Conservation (phyloP, 2,329 filamentous ascomycete species). For the Ambrosiella xylebori region DNA sequence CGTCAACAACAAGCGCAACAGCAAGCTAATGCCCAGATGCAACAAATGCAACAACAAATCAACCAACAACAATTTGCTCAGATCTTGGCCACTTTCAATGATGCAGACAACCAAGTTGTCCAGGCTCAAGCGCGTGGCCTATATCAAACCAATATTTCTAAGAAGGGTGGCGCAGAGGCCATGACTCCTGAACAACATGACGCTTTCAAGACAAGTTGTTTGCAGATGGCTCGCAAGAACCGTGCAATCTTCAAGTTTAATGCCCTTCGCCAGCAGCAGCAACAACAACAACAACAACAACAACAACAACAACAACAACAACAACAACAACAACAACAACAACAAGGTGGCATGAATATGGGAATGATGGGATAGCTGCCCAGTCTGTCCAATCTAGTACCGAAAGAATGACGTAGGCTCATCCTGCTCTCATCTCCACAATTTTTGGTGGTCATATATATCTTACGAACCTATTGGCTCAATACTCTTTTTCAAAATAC, state of each 20-base stretch:
- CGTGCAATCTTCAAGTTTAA: neutral
- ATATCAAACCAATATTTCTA: neutral
- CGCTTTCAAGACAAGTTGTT: neutral
- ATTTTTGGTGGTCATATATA: too few relatives aligned
- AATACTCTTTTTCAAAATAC: too few relatives aligned
- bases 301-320: constrained; percentile 23
- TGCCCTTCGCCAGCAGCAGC: constrained; percentile 17
- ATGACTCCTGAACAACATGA: neutral
- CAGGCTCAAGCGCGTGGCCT: neutral
- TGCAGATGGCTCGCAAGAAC: neutral
- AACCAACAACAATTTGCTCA: constrained; percentile 17
- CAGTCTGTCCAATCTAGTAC: neutral
- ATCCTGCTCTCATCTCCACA: too few relatives aligned
- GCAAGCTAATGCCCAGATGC: constrained; percentile 10
- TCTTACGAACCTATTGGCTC: too few relatives aligned
- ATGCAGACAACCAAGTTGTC: neutral
- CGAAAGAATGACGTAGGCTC: neutral
- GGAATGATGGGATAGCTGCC: neutral
- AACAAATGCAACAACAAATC: constrained; percentile 14
- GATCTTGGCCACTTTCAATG: neutral
- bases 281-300: constrained; percentile 23
- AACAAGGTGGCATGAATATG: constrained; percentile 17
- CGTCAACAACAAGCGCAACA: constrained; percentile 7
- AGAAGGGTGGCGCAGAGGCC: neutral
- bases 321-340: constrained; percentile 23